Base-by-base conservation (phyloP, 2,329 filamentous ascomycete species). In the Helminthosporium solani region DNA sequence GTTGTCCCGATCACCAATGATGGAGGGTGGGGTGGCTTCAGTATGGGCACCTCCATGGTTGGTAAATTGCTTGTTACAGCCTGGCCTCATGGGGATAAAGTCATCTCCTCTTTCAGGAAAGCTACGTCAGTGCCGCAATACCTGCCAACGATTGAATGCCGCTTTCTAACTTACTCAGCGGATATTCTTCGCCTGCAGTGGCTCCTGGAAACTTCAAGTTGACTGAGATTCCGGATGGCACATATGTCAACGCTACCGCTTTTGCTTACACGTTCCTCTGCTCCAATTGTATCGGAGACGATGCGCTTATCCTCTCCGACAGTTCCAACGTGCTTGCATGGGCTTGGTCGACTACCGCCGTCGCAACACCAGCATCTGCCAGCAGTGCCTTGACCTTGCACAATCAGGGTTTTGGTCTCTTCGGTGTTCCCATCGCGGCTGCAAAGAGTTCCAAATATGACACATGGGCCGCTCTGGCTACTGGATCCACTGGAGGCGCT, bases 221-320 rank as follows among this genome's bases (percentile, higher is more conserved):
- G 41, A 61, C 60, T 4, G 72, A 76, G 2, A 80, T 81, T 46
- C 66, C 75, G 15, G 73, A 76, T 12, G 78, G 78, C 23, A 79
- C 77, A 0, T 79, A 72, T 7, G 64, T 78, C 45, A 81, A 80
- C 68, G 68, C 70, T 43, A 81, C 78, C 1, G 76, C 79, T 40
- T 75, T 75, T 52, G 75, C 76, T 6, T 80, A 78, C 54, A 81
- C 79, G 1, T 82, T 81, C 63, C 70, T 81, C 25, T 82, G 79
- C 60, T 64, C 58, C 14, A 64, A 63, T 28, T 71, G 67, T 42
- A 61, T 72, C 34, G 62, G 57, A 33, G 50, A 57, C 14, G 57
- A 62, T 47, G 58, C 53, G 15, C 49, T 63, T 3, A 50, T 60
- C 23, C 54, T 69, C 46, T 60, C 56, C 31, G 57, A 61, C 1